A percentile compares a stretch with the other conserved stretches of the same genome.
These are phyloP conservation scores for Trichosanthes cucumerina DNA, from an alignment of 306 rosid species.

Conservation along the genomic window DNA sequence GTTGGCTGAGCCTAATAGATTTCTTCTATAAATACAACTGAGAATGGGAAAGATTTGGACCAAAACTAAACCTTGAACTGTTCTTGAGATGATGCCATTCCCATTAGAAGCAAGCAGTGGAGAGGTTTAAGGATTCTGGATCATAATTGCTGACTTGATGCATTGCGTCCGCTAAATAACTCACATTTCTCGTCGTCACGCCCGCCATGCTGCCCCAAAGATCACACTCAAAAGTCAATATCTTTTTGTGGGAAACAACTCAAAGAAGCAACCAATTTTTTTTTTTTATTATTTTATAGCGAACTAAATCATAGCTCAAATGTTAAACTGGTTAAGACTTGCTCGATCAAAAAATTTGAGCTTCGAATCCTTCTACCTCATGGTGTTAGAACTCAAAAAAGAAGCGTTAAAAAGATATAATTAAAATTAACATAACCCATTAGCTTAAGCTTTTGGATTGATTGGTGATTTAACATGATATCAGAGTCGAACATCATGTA, in stretches of 20 bases:
- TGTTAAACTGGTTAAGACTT: not conserved
- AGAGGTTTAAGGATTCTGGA: not conserved
- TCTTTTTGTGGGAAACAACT: not conserved
- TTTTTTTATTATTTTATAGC: too few species aligned
- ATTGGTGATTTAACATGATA: too few species aligned
- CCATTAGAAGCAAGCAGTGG: not conserved
- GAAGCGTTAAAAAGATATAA: too few species aligned
- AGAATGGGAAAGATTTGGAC: not conserved
- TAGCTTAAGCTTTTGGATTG: too few species aligned
- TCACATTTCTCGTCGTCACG: constrained; percentile 35
- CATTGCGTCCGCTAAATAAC: constrained; percentile 34
- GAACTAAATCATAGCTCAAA: too few species aligned
- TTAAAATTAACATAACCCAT: too few species aligned
- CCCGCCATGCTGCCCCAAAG: constrained; percentile 24
- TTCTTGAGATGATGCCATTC: not conserved
- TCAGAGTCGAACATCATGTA: too few species aligned
- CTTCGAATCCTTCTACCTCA: not conserved
- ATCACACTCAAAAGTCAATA: not conserved
- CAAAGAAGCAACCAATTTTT: not conserved
- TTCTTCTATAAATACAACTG: not conserved
- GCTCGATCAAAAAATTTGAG: too few species aligned
- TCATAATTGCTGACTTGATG: constrained; percentile 15
- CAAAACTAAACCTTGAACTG: not conserved
- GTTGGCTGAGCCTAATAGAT: not conserved
- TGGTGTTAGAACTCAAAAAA: too few species aligned